These are phyloP conservation scores for Colletotrichum sublineola DNA, from an alignment of 2,329 filamentous ascomycete species.

Conservation along the genomic window DNA sequence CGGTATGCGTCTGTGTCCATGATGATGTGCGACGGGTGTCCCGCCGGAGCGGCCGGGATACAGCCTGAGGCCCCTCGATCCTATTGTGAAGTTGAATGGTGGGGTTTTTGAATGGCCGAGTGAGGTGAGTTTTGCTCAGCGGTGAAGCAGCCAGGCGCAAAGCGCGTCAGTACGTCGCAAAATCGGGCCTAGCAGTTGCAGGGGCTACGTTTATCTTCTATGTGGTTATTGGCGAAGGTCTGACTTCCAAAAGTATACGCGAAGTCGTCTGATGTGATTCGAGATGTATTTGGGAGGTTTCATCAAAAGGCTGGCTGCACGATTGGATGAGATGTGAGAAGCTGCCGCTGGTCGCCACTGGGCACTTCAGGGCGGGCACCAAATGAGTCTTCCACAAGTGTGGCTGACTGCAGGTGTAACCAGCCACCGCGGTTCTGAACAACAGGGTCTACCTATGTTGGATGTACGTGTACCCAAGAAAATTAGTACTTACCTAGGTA, in stretches of 20 bases:
- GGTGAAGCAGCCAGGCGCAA: background rate
- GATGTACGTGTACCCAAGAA: no score
- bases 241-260: background rate
- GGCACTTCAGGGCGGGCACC: background rate
- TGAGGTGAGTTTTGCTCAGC: constrained; percentile 18
- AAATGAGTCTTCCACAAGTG: background rate
- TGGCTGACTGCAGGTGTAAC: constrained; percentile 3
- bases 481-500: no score
- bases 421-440: constrained; percentile 8
- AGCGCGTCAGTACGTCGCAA: background rate
- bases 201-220: background rate
- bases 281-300: constrained; percentile 31
- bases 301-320: constrained; percentile 13
- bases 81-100: constrained; percentile 15
- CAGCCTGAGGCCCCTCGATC: constrained; percentile 11
- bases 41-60: constrained; percentile 28
- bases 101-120: constrained; percentile 1
- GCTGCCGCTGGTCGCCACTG: constrained; percentile 25
- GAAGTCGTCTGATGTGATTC: constrained; percentile 12
- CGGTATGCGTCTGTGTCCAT: constrained; percentile 54
- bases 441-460: background rate
- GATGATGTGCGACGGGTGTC: constrained; percentile 26
- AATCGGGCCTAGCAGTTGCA: background rate
- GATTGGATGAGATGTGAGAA: constrained; percentile 30
- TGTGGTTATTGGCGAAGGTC: background rate